Conservation (phyloP, 148 eudicot genomes). For the Arctostaphylos glauca region DNA sequence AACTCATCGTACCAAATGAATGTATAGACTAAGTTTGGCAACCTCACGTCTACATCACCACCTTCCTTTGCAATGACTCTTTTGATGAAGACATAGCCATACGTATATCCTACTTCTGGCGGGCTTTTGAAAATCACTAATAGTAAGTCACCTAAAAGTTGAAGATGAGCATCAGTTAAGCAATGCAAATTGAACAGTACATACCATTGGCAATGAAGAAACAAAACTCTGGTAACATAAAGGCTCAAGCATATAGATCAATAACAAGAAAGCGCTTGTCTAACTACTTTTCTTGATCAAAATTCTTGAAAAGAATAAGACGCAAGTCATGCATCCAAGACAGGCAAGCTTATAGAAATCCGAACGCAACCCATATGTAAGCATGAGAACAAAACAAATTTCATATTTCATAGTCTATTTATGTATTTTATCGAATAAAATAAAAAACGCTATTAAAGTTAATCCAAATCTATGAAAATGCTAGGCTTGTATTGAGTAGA, state of each 20-base stretch:
- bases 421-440: too few species aligned
- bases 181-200: slow-evolving; percentile 21
- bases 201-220: not conserved
- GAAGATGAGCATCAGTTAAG: not conserved
- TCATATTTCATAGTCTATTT: too few species aligned
- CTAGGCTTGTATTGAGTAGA: too few species aligned
- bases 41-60: slow-evolving; percentile 76
- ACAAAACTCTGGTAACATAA: not conserved
- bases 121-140: slow-evolving; percentile 91
- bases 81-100: slow-evolving; percentile 90
- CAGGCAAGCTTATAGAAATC: too few species aligned
- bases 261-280: too few species aligned
- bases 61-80: slow-evolving; percentile 90
- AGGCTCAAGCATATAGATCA: not conserved
- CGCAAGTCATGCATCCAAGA: too few species aligned
- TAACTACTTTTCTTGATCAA: too few species aligned
- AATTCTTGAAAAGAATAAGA: too few species aligned
- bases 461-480: too few species aligned
- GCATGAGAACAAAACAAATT: too few species aligned
- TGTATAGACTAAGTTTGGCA: not conserved
- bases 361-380: too few species aligned
- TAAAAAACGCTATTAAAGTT: too few species aligned
- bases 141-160: slow-evolving; percentile 73
- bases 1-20: not conserved
- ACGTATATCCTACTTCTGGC: slow-evolving; percentile 80